phyloP scores from a whole-genome alignment of 306 rosid genomes.

The Inga laurina region DNA sequence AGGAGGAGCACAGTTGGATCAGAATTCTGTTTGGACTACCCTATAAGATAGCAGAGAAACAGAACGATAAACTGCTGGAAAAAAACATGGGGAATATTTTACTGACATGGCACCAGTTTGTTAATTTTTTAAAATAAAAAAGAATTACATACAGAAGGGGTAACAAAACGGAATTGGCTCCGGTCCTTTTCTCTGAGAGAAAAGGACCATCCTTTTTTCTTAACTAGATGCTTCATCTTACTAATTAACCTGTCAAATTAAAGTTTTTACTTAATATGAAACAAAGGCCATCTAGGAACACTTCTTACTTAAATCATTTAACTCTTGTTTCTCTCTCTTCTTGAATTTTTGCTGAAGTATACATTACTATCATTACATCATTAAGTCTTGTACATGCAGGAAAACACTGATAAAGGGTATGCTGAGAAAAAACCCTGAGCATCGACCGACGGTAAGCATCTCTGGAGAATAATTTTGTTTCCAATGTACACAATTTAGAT shows the following conservation, averaged over 20 bases:
- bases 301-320: not conserved
- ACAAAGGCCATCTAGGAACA: not conserved
- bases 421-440: slow-evolving; percentile 96
- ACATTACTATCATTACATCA: not conserved
- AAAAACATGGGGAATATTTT: no score
- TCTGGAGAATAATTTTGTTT: slow-evolving; percentile 22
- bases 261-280: not conserved
- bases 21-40: not conserved
- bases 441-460: slow-evolving; percentile 84
- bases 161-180: no score
- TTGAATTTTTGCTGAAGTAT: slow-evolving; percentile 28
- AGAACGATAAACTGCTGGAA: no score
- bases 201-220: no score
- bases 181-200: no score
- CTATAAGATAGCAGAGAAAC: not conserved
- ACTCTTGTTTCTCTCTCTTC: not conserved
- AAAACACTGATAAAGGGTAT: slow-evolving; percentile 96
- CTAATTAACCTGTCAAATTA: not conserved
- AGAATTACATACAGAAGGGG: no score
- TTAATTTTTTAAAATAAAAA: no score
- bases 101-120: not conserved
- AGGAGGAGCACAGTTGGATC: not conserved
- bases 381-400: slow-evolving; percentile 50
- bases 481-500: slow-evolving; percentile 19
- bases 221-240: not conserved